A percentile compares a stretch with the other conserved stretches of the same genome.
Evolutionary conservation across 768 basidiomycete genomes (phyloP).

Genomic region (Serendipita vermifera): DNA sequence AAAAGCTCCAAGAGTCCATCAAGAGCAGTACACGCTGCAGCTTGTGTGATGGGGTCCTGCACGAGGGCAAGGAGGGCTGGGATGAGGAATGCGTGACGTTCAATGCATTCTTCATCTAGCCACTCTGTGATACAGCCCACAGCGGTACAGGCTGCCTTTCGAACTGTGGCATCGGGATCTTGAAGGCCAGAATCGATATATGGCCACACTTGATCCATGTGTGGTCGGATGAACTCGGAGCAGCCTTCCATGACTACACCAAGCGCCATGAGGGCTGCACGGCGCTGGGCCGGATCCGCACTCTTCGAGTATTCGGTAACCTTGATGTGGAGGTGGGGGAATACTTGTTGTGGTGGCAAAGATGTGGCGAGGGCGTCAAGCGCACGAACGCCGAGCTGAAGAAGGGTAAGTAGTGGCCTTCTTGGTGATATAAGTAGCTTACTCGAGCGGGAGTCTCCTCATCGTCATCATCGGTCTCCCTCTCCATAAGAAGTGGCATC

Average conservation of each 20-base stretch:
- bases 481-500: slow-evolving; percentile 88
- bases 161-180: slow-evolving; percentile 71
- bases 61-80: slow-evolving; percentile 69
- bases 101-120: slow-evolving; percentile 84
- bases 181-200: slow-evolving; percentile 78
- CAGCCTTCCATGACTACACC: slow-evolving; percentile 96
- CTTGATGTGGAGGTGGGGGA: slow-evolving; percentile 74
- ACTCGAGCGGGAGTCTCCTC: slow-evolving; percentile 89
- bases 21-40: slow-evolving; percentile 89
- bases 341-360: slow-evolving; percentile 89
- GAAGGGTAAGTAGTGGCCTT: slow-evolving; percentile 10
- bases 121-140: slow-evolving; percentile 96
- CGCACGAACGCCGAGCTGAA: slow-evolving; percentile 80
- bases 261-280: slow-evolving; percentile 88
- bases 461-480: slow-evolving; percentile 85
- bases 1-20: slow-evolving; percentile 93
- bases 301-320: slow-evolving; percentile 80
- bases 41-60: slow-evolving; percentile 74
- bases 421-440: slow-evolving; percentile 22
- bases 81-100: slow-evolving; percentile 43
- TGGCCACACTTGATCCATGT: slow-evolving; percentile 88
- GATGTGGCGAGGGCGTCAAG: slow-evolving; percentile 86
- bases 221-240: slow-evolving; percentile 92
- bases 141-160: slow-evolving; percentile 92
- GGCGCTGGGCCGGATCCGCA: slow-evolving; percentile 61